Evolutionary conservation across 2,329 filamentous ascomycete genomes (phyloP), one percentile per base, ranked within the genome.

Genomic region (Delphinella strobiligena): DNA sequence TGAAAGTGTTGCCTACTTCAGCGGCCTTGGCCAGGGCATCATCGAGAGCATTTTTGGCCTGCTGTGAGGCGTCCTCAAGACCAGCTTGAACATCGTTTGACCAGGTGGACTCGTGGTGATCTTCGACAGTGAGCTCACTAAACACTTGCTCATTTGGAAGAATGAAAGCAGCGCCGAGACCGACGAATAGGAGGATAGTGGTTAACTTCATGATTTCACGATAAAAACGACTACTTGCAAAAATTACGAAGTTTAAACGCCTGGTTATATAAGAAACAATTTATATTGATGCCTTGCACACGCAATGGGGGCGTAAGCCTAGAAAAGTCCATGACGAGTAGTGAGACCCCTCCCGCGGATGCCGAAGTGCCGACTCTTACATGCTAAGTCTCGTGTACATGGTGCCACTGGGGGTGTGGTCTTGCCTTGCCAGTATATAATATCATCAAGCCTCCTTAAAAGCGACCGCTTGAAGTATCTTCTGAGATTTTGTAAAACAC

Each of bases 111-210:
- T 46, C 52, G 19, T 59, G 51, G 44, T 63, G 49, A 42, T 56
- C 51, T 45, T 66, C 58, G 36, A 64, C 51, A 31, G 57, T 47
- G 34, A 69, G 45, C 30, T 66, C 54, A 32, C 61, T 58, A 44
- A 70, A 61, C 15, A 71, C 57, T 40, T 67, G 51, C 46, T 70
- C 61, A 35, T 71, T 62, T 12, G 71, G 69, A 36, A 76, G 58
- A 43, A 75, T 68, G 38, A 75, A 64, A 18, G 71, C 71, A 38
- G 68, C 59, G 45, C 63, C 58, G 36, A 70, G 46, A 19, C 68
- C 67, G 49, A 66, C 64, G 36, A 74, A 56, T 41, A 69, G 65
- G 45, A 74, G 51, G 33, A 73, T 47, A 35, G 58, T 58, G 37
- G 57, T 55, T 51, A 70, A 56, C 58, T 64, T 71, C 69, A 73